Conservation (phyloP, 495 filamentous ascomycete species). For the Ascobolus immersus region DNA sequence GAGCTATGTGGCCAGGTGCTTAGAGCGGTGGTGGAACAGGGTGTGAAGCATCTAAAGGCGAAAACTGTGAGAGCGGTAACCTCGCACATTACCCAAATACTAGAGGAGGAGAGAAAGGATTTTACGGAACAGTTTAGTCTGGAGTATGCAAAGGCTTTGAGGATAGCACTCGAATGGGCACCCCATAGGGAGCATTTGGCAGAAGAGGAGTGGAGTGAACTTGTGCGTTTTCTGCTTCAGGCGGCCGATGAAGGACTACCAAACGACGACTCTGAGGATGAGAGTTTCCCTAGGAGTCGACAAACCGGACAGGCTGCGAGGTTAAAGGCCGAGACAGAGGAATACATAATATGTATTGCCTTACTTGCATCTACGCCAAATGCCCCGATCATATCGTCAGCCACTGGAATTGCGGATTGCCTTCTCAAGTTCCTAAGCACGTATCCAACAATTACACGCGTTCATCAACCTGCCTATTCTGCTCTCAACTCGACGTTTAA, state of each 20-base stretch:
- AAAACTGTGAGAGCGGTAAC: constrained; percentile 56
- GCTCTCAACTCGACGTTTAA: constrained; percentile 45
- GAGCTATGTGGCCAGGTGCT: constrained; percentile 45
- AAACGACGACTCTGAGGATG: constrained; percentile 12
- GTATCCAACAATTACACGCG: constrained; percentile 30
- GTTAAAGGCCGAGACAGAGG: constrained; percentile 20
- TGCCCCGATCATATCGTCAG: constrained; percentile 37
- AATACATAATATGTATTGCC: constrained; percentile 40
- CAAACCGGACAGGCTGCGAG: constrained; percentile 9
- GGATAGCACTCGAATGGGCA: constrained; percentile 38
- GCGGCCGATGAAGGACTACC: constrained; percentile 9
- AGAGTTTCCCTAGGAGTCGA: no score
- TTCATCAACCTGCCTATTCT: constrained; percentile 46
- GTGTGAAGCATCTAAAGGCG: constrained; percentile 36
- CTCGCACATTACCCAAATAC: constrained; percentile 54
- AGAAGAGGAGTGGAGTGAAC: constrained; percentile 32
- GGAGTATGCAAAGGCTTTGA: constrained; percentile 55
- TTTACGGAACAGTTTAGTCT: constrained; percentile 46
- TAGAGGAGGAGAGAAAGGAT: constrained; percentile 34
- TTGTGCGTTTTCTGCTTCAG: constrained; percentile 12
- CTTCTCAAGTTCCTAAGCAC: constrained; percentile 37
- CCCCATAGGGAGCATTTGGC: constrained; percentile 56
- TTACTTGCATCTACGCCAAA: constrained; percentile 40
- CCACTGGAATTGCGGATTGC: constrained; percentile 18
- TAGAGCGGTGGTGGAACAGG: constrained; percentile 40